Evolutionary conservation across 2,329 filamentous ascomycete species (phyloP), one percentile per base, ranked within the genome.

Genomic region (Colletotrichum sp.): DNA sequence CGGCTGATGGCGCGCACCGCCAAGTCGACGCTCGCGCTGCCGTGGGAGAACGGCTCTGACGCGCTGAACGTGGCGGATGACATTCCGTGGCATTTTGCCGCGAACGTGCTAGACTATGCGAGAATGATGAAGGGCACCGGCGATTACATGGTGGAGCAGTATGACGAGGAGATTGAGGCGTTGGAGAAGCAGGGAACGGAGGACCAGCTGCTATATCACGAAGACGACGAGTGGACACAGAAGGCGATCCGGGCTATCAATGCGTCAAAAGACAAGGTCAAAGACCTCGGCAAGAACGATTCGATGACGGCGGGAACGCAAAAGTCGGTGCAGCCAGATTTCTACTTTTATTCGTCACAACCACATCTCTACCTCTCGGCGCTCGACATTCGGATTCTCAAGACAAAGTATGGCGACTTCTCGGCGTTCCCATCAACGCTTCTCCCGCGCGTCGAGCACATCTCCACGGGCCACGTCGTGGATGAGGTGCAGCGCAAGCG

Each of bases 111-210:
- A 82, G 97, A 99, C 82, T 99, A 98, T 84, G 95, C 96, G 18
- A 92, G 96, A 52, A 94, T 98, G 71, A 98, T 99, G 95, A 98
- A 96, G 82, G 97, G 96, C 8, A 96, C 95, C 6, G 92, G 94
- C 79, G 92, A 94, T 38, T 99, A 99, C 82, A 96, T 99, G 93
- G 82, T 87, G 14, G 89, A 92, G 69, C 94, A 98, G 81, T 96
- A 93, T 79, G 92, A 97, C 77, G 87, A 91, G 48, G 96, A 98
- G 82, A 92, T 98, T 43, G 87, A 90, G 52, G 92, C 95, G 21
- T 87, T 99, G 28, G 86, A 91, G 75, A 89, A 89, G 76, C 95
- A 98, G 85, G 95, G 95, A 80, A 92, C 93, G 78, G 95, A 98
- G 83, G 97, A 99, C 81, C 95, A 98, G 84, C 86, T 97, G 38